A percentile compares a stretch with the other conserved stretches of the same genome.
Evolutionary conservation across 2,329 filamentous ascomycete genomes (phyloP).

Genomic region (Aspergillus fructus): DNA sequence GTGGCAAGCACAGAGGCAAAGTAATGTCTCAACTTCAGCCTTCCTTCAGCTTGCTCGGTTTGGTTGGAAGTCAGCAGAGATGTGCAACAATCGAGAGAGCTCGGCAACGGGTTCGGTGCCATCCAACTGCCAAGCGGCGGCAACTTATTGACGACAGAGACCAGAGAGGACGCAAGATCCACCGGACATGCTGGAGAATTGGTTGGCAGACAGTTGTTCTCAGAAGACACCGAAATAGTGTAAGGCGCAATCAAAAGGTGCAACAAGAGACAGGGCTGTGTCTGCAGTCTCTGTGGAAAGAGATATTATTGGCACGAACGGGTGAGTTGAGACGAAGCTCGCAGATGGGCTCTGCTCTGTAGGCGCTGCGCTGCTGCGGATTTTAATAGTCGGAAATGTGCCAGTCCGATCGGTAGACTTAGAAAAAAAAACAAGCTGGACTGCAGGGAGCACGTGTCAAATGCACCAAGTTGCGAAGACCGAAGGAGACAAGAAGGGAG

Average conservation of each 20-base stretch:
- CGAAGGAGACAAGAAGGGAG: conserved; percentile 12
- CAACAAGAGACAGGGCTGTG: conserved; percentile 13
- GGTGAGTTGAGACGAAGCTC: conserved; percentile 10
- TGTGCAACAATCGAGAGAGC: conserved; percentile 16
- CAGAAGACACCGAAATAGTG: neutral
- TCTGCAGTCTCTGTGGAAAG: conserved; percentile 16
- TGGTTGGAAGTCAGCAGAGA: conserved; percentile 10
- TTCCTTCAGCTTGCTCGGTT: neutral
- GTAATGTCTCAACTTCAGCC: neutral
- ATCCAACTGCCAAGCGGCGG: conserved; percentile 23
- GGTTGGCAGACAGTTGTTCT: neutral
- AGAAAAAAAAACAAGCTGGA: conserved; percentile 1
- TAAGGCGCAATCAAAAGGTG: conserved; percentile 4
- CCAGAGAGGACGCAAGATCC: conserved; percentile 16
- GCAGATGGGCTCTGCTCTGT: conserved; percentile 4
- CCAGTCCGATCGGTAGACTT: neutral
- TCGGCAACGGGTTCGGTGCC: conserved; percentile 19
- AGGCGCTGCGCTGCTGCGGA: conserved; percentile 5
- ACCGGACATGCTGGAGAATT: conserved; percentile 19
- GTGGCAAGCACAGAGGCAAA: conserved; percentile 3
- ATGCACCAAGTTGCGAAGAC: conserved; percentile 13
- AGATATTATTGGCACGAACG: conserved; percentile 8
- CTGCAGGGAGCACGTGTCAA: conserved; percentile 19
- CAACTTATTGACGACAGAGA: conserved; percentile 22
- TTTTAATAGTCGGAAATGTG: neutral